Evolutionary conservation across 192 early-diverging fungal genomes (phyloP).

Genomic region (Coemansia brasiliensis): DNA sequence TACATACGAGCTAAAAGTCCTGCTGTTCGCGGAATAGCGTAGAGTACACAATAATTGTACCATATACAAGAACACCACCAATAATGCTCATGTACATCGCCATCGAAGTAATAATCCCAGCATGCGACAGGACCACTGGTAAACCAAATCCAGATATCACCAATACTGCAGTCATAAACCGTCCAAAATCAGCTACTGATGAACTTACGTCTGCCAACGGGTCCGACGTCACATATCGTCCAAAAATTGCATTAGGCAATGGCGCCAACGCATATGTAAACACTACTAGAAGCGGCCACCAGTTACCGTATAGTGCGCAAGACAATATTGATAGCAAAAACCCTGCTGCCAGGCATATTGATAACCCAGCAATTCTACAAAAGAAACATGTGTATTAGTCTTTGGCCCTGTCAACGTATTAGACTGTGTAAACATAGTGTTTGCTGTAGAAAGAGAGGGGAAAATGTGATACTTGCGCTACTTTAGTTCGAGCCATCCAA

Average conservation of each 20-base stretch:
- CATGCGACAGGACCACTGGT: conserved; percentile 80
- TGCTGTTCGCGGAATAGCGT: conserved; percentile 43
- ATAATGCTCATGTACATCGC: conserved; percentile 90
- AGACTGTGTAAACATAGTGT: background rate
- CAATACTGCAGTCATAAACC: conserved; percentile 89
- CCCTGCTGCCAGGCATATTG: conserved; percentile 88
- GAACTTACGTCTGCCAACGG: conserved; percentile 66
- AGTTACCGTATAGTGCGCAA: conserved; percentile 92
- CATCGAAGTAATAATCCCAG: conserved; percentile 71
- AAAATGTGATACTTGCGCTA: conserved; percentile 9
- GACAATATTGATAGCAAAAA: conserved; percentile 94
- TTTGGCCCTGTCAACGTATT: background rate
- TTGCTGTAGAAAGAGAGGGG: too few relatives aligned
- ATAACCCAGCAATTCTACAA: conserved; percentile 66
- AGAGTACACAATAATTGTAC: conserved; percentile 70
- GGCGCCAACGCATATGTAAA: conserved; percentile 91
- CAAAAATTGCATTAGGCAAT: conserved; percentile 84
- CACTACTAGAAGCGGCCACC: conserved; percentile 94
- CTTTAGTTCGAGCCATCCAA: background rate
- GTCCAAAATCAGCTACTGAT: conserved; percentile 65
- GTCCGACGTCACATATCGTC: conserved; percentile 69
- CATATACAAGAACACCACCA: conserved; percentile 92
- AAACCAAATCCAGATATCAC: conserved; percentile 88
- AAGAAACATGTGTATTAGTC: background rate
- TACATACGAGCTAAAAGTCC: conserved; percentile 20